phyloP scores from a whole-genome alignment of 371 early-diverging fungal genomes.

The Nematocida ausubeli region DNA sequence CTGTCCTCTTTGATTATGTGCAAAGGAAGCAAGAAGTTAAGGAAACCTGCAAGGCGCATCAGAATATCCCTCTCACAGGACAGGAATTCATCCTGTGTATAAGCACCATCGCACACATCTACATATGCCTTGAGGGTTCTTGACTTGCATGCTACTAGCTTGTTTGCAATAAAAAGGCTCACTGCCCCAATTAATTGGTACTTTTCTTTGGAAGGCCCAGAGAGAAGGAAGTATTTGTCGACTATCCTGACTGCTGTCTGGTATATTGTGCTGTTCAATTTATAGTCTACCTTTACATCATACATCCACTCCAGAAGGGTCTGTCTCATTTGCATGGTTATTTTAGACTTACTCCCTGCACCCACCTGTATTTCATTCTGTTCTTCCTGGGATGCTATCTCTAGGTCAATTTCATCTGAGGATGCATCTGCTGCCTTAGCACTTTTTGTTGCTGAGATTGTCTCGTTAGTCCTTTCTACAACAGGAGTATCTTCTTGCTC shows the following conservation, averaged over 20 bases:
- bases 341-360: background rate
- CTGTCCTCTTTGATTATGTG: slow-evolving; percentile 46
- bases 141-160: slow-evolving; percentile 54
- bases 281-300: slow-evolving; percentile 64
- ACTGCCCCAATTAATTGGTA: slow-evolving; percentile 66
- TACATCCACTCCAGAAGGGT: slow-evolving; percentile 66
- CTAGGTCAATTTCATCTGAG: background rate
- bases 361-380: background rate
- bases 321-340: slow-evolving; percentile 49
- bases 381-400: background rate
- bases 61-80: slow-evolving; percentile 61
- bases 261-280: slow-evolving; percentile 55
- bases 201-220: slow-evolving; percentile 27
- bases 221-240: slow-evolving; percentile 58
- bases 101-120: slow-evolving; percentile 61
- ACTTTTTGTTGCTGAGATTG: background rate
- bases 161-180: slow-evolving; percentile 62
- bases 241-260: slow-evolving; percentile 57
- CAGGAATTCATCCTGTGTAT: slow-evolving; percentile 57
- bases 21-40: slow-evolving; percentile 44
- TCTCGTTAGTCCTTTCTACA: background rate
- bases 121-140: slow-evolving; percentile 47
- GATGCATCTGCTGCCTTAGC: background rate
- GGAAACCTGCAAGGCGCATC: slow-evolving; percentile 23
- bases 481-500: background rate